Base-by-base conservation (phyloP, 2,329 filamentous ascomycete genomes). In the Chalaropsis ovoidea region DNA sequence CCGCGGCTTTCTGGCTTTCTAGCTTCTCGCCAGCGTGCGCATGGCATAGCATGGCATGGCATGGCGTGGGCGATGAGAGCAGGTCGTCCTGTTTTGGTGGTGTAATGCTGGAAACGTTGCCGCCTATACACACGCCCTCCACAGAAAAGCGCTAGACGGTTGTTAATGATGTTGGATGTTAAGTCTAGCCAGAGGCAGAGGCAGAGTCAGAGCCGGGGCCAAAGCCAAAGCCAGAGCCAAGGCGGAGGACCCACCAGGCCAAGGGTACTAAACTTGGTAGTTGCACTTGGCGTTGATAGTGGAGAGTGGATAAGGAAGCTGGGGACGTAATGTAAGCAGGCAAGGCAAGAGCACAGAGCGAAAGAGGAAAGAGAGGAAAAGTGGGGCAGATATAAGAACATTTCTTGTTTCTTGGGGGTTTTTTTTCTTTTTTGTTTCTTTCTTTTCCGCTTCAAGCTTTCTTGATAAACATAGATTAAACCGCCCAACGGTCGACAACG, bases 231-330 rank as follows among this genome's bases (percentile, higher is more conserved):
- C 31, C 31, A 35, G 22, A 56, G 52, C 52, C 52, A 56, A 56
- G 52, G 8, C 52, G 52, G 52, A 5, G 39, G 39, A 56, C 63
- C 63, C 63, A 64, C 63, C n/a, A 19, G 27, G 27, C 22, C 52
- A 24, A 17, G 52, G 52, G 52, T 22, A 27, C 39, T 58, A 39
- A 60, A 60, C 27, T 31, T 64, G 49, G 31, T 42, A 42, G 52
- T 35, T 41, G 35, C 35, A 60, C 63, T 64, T 64, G 63, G 63
- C 63, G 52, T 42, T 64, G 52, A 60, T 64, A 64, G 52, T 49
- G 31, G 24, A 24, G 24, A 24, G 31, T 31, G 31, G 31, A 31
- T 31, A 45, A 27, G 24, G 6, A 39, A 24, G 43, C 52, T 56
- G n/a, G 27, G n/a, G 8, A 56, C 49, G 19, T 17, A 13, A 31